A percentile compares a stretch with the other conserved stretches of the same genome.
Conservation (phyloP, 805 yeast species). For the Pichia scutulata region DNA sequence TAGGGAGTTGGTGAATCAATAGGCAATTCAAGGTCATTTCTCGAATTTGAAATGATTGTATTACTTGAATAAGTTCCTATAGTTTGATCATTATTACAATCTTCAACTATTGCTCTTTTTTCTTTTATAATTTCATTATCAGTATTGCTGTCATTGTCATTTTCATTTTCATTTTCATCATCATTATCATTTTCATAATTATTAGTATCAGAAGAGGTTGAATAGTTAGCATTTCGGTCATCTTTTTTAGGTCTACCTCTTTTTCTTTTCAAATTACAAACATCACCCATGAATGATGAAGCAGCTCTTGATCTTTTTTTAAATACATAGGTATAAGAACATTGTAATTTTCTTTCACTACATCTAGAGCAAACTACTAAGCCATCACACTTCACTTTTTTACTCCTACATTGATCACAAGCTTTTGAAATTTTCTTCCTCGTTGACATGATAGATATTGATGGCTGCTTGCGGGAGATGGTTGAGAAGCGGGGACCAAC, state of each 20-base stretch:
- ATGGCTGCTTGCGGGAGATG: too few relatives aligned
- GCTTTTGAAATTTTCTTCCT: constrained; percentile 34
- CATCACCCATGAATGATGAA: background rate
- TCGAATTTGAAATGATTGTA: background rate
- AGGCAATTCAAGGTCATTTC: background rate
- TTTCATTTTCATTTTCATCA: background rate
- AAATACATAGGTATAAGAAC: constrained; percentile 31
- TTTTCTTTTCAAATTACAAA: background rate
- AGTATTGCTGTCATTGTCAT: too few relatives aligned
- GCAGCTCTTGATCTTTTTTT: constrained; percentile 19
- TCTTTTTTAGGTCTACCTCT: constrained; percentile 13
- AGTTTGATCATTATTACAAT: background rate
- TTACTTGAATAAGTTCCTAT: background rate
- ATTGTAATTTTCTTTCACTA: constrained; percentile 24
- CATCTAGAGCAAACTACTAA: constrained; percentile 36
- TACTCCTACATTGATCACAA: constrained; percentile 41
- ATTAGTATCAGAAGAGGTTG: background rate
- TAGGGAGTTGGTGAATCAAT: background rate
- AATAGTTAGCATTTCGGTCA: too few relatives aligned
- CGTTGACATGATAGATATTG: too few relatives aligned
- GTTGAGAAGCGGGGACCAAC: too few relatives aligned
- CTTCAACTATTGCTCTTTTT: too few relatives aligned
- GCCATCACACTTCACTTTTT: constrained; percentile 48
- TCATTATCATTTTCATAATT: background rate
- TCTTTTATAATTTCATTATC: too few relatives aligned